Conservation (phyloP, 1,284 basidiomycete genomes). For the Meira nashicola region DNA sequence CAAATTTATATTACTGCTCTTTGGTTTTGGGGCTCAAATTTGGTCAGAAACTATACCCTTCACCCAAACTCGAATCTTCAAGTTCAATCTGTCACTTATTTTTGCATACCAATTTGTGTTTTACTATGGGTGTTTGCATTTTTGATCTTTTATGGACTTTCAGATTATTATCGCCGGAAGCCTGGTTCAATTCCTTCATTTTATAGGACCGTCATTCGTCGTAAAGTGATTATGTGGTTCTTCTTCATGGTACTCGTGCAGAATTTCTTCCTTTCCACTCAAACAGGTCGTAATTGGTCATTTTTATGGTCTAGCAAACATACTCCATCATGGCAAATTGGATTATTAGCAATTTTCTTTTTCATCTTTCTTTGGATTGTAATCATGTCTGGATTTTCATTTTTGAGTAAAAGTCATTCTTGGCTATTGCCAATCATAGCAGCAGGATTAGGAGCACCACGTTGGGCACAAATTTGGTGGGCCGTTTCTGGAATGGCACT, state of each 20-base stretch:
- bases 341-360: not conserved
- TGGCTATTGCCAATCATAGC: constrained; percentile 4
- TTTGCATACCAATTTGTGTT: constrained; percentile 1
- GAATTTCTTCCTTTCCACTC: constrained; percentile 4
- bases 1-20: constrained; percentile 1
- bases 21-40: not conserved
- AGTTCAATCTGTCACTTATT: not conserved
- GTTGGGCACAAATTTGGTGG: constrained; percentile 7
- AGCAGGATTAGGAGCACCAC: not conserved
- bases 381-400: not conserved
- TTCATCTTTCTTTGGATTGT: constrained; percentile 5
- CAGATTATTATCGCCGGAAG: constrained; percentile 1
- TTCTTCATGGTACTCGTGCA: not conserved
- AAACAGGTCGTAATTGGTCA: not conserved
- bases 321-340: constrained; percentile 1
- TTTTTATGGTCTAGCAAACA: constrained; percentile 2
- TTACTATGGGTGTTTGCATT: not conserved
- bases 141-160: not conserved
- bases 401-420: constrained; percentile 1
- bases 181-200: constrained; percentile 3
- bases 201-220: not conserved
- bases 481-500: not conserved
- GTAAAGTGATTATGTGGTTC: constrained; percentile 5
- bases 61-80: not conserved
- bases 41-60: not conserved